A percentile compares a stretch with the other conserved stretches of the same genome.
Evolutionary conservation across 345 rosid species (phyloP).

Genomic region (Theobroma cacao): DNA sequence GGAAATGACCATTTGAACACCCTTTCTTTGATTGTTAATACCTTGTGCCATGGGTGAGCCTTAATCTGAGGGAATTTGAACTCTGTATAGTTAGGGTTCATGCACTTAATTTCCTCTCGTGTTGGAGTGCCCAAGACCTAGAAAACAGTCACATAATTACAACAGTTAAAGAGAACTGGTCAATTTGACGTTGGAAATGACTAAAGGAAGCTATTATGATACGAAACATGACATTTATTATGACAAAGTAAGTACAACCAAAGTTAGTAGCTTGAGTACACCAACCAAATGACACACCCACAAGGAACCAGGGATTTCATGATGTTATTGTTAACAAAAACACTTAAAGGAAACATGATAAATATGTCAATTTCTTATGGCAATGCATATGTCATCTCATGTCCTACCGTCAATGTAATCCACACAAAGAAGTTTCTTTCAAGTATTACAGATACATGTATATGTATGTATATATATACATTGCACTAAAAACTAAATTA

Average conservation of each 20-base stretch:
- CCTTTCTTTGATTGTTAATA: slow-evolving; percentile 20
- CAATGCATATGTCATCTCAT: not conserved
- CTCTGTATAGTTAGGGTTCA: slow-evolving; percentile 97
- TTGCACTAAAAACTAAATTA: not conserved
- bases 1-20: not conserved
- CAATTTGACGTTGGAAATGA: not conserved
- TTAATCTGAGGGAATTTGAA: slow-evolving; percentile 96
- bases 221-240: not conserved
- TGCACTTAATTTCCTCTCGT: slow-evolving; percentile 97
- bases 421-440: not conserved
- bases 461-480: not conserved
- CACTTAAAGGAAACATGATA: not conserved
- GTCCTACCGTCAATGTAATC: not conserved
- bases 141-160: slow-evolving; percentile 4
- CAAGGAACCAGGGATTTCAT: not conserved
- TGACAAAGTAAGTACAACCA: not conserved
- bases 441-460: not conserved
- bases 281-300: not conserved
- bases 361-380: not conserved
- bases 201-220: not conserved
- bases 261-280: not conserved
- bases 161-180: not conserved
- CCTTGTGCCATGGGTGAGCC: slow-evolving; percentile 99
- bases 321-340: not conserved
- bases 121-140: slow-evolving; percentile 98